A percentile compares a stretch with the other conserved stretches of the same genome.
These are phyloP conservation scores for Rhizoclosmatium globosum DNA, from an alignment of 192 early-diverging fungal species.

Conservation along the genomic window DNA sequence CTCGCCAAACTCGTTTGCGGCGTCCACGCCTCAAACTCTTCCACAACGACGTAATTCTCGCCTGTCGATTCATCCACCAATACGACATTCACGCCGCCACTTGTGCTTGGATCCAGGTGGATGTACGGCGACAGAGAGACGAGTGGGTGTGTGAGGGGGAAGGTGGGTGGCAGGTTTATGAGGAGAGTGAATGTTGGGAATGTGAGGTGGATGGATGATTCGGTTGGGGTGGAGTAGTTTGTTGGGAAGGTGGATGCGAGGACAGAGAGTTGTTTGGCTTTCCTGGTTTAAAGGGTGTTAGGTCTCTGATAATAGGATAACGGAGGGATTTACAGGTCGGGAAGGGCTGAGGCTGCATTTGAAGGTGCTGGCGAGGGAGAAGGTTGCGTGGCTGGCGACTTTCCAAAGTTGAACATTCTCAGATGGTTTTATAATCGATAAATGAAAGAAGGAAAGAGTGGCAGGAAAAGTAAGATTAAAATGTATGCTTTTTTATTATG, in stretches of 20 bases:
- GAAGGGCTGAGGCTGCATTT: neutral
- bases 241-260: neutral
- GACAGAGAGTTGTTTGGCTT: neutral
- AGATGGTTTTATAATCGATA: neutral
- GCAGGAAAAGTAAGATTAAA: too few species aligned
- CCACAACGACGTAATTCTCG: slow-evolving; percentile 25
- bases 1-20: neutral
- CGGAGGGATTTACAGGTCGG: neutral
- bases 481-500: too few species aligned
- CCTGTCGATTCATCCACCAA: neutral
- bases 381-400: neutral
- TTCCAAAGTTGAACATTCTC: neutral
- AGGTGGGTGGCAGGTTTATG: neutral
- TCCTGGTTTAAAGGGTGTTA: neutral
- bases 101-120: neutral
- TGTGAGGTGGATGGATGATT: neutral
- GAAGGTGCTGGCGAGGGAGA: too few species aligned
- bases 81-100: too few species aligned
- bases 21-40: slow-evolving; percentile 2
- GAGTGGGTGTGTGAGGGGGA: neutral
- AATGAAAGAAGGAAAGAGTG: neutral
- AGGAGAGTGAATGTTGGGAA: neutral
- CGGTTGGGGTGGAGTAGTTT: neutral
- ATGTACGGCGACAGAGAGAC: neutral
- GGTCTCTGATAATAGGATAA: neutral